Base-by-base conservation (phyloP, 192 early-diverging fungal genomes). In the Chytriomyces sp. region DNA sequence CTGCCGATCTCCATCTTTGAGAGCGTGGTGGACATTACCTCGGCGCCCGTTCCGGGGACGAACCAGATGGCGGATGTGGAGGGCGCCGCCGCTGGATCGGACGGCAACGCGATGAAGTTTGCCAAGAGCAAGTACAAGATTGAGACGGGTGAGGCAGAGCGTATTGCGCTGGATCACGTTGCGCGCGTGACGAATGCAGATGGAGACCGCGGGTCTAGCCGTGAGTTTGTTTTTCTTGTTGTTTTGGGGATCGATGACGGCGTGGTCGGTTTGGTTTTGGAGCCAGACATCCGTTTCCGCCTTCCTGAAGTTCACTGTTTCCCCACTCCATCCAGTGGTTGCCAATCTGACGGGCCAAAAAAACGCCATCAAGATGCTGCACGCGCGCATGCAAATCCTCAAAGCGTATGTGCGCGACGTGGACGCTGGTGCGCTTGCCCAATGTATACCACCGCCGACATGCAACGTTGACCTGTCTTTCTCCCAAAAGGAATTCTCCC, bases 101-200 rank as follows among this genome's bases (percentile, higher is more conserved):
- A 74, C 14, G 67, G 81, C 22, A 79, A 86, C 5, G 81, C 86
- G 49, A 81, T 88, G 31, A 73, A 89, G 39, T 92, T 95, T 68
- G 81, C 88, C 8, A 77, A 86, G 66, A 67, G 83, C 17, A 59
- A 81, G 31, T 95, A 93, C 77, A 89, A 88, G 69, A 86, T 95
- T 28, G 92, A 93, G 65, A 93, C 93, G 5, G 88, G 88, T 30
- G 93, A 95, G 64, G 92, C 92, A 34, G 93, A 95, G 72, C 83
- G 93, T 39, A 92, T 95, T 72, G 92, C 93, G 7, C 89, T 95
- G 8, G 91, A 95, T 73, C 93, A 94, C 74, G 89, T 94, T 37
- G 91, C 92, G 22, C 87, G 90, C 54, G 84, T 82, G 4, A 70
- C 82, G 19, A 82, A 76, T 75, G 83, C 84, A 12, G 83, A 81